Percentiles rank a stretch among this genome's conserved stretches.
phyloP scores from a whole-genome alignment of 169 alveolate genomes.

The Babesia gibsoni region DNA sequence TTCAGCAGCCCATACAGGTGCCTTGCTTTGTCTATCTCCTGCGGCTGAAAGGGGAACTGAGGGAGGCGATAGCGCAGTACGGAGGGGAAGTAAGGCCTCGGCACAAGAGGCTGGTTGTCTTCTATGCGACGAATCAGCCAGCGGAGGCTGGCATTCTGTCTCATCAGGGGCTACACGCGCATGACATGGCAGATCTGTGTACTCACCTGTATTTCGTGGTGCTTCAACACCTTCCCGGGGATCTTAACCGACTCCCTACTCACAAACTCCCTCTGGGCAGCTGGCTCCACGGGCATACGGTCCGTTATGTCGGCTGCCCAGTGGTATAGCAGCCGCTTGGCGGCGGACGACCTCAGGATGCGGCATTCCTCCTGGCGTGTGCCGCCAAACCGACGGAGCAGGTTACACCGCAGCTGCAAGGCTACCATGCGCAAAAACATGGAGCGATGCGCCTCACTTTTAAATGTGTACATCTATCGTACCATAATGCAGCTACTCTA shows the following conservation, averaged over 20 bases:
- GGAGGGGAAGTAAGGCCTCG: constrained; percentile 63
- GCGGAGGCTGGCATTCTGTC: constrained; percentile 7
- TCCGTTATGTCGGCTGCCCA: constrained; percentile 56
- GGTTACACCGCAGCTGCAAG: constrained; percentile 41
- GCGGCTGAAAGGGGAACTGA: constrained; percentile 57
- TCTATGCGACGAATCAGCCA: constrained; percentile 56
- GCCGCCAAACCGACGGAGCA: constrained; percentile 58
- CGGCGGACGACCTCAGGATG: constrained; percentile 24
- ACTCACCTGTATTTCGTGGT: constrained; percentile 33
- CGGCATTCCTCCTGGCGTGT: constrained; percentile 61
- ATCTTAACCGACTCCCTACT: constrained; percentile 15
- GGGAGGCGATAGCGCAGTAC: constrained; percentile 40
- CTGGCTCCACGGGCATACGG: constrained; percentile 22
- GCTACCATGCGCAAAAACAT: constrained; percentile 51
- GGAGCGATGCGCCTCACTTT: constrained; percentile 52
- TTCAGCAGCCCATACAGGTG: constrained; percentile 57
- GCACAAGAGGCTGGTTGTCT: constrained; percentile 34
- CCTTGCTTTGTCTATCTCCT: constrained; percentile 56
- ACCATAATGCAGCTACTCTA: too few relatives aligned
- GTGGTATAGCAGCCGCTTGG: constrained; percentile 32
- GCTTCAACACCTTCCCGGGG: constrained; percentile 21
- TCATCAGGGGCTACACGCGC: constrained; percentile 21
- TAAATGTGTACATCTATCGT: constrained; percentile 20
- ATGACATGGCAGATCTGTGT: not conserved
- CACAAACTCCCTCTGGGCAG: constrained; percentile 34